Conservation (phyloP, 2,329 filamentous ascomycete genomes). For the Dothiorella sarmentorum region DNA sequence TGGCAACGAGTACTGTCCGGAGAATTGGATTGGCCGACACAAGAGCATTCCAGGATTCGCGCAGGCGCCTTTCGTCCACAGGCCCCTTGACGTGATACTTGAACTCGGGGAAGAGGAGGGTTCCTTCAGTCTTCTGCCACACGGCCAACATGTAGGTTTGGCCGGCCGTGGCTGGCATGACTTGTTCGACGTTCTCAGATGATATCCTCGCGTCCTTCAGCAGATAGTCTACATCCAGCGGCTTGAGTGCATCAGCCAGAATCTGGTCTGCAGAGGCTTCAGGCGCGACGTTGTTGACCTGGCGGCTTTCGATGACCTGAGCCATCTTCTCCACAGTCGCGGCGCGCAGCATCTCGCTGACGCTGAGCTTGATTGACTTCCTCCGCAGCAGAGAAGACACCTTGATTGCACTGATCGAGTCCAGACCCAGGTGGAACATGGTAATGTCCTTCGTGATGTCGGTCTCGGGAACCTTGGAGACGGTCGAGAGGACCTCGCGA, state of each 20-base stretch:
- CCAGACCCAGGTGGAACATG: constrained; percentile 81
- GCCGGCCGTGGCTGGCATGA: constrained; percentile 70
- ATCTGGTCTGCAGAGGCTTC: neutral
- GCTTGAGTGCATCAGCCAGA: constrained; percentile 28
- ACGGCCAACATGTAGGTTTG: constrained; percentile 77
- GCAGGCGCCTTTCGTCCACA: constrained; percentile 42
- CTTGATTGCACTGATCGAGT: constrained; percentile 90
- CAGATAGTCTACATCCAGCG: constrained; percentile 39
- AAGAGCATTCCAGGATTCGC: constrained; percentile 60
- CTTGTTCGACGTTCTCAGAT: constrained; percentile 47
- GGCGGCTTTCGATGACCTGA: constrained; percentile 27
- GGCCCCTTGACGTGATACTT: constrained; percentile 51
- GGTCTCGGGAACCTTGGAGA: constrained; percentile 58
- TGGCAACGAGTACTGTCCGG: constrained; percentile 63
- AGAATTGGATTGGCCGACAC: constrained; percentile 59
- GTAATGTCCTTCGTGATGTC: constrained; percentile 61
- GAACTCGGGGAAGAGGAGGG: constrained; percentile 73
- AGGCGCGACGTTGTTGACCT: neutral
- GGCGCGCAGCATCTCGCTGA: constrained; percentile 68
- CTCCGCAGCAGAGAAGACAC: constrained; percentile 68
- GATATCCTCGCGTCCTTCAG: constrained; percentile 43
- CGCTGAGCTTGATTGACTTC: constrained; percentile 58
- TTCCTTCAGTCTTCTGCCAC: constrained; percentile 66
- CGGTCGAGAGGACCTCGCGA: constrained; percentile 45
- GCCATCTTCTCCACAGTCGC: constrained; percentile 65